Evolutionary conservation across 352 stramenopile genomes (phyloP).

Genomic region (Globisporangium okanoganense): DNA sequence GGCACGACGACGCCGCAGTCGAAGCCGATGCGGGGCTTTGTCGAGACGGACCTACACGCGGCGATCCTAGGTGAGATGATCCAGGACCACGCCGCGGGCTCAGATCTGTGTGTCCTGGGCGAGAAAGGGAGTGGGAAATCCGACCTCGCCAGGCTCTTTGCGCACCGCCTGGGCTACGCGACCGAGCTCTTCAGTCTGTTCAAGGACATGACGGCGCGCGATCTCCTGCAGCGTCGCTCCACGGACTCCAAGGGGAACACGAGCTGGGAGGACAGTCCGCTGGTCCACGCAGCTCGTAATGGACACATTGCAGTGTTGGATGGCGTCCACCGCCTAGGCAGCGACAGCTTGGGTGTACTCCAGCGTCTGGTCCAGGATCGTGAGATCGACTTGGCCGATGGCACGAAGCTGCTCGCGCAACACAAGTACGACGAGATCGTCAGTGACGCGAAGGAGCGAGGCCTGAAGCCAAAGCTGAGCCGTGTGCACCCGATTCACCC

Average conservation of each 20-base stretch:
- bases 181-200: conserved; percentile 91
- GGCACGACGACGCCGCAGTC: conserved; percentile 29
- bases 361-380: conserved; percentile 86
- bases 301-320: conserved; percentile 90
- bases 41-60: conserved; percentile 56
- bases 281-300: conserved; percentile 85
- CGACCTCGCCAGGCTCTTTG: conserved; percentile 58
- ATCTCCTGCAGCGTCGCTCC: conserved; percentile 88
- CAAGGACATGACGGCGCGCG: conserved; percentile 91
- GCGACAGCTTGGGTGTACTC: conserved; percentile 88
- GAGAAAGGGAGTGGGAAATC: conserved; percentile 86
- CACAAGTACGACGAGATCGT: conserved; percentile 57
- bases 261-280: conserved; percentile 89
- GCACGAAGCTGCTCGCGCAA: conserved; percentile 69
- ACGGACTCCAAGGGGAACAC: conserved; percentile 89
- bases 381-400: conserved; percentile 88
- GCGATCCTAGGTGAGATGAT: conserved; percentile 63
- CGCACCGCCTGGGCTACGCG: conserved; percentile 71
- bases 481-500: conserved; percentile 77
- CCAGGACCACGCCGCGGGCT: conserved; percentile 70
- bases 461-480: conserved; percentile 13
- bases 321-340: conserved; percentile 90
- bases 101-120: conserved; percentile 79
- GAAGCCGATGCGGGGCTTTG: conserved; percentile 33
- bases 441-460: conserved; percentile 13